Base-by-base conservation (phyloP, 805 yeast genomes). In the Wickerhamiella australiensis region DNA sequence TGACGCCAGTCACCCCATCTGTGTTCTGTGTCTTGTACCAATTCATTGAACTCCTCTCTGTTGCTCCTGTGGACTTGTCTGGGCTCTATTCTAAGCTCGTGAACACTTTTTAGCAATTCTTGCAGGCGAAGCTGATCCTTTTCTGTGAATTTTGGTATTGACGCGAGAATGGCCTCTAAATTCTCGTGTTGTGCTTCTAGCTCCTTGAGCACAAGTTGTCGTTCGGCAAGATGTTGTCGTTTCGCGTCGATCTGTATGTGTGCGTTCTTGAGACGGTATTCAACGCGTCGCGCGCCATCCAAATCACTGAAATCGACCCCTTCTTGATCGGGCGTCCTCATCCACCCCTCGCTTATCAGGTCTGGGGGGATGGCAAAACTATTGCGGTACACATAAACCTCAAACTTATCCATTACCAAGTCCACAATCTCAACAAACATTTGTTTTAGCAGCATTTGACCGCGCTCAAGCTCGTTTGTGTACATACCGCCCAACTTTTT, bases 401-500 rank as follows among this genome's bases (percentile, higher is more conserved):
- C 96, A 57, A 85, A 79, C 61, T 81, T 81, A 63, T 88, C 96
- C 62, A 85, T 87, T 0, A 80, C 73, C 53, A 77, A 75, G 59
- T 84, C 95, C 50, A 88, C 59, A 21, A 84, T 63, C 0, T 87
- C 77, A 58, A 87, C 95, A 38, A 87, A 65, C 59, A 81, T 78
- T 0, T 86, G 92, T 0, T 90, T 79, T 0, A 96, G 95, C n/a
- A 74, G 58, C 53, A 75, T 77, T 1, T 86, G 78, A 53, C 83
- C 94, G 29, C 42, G 49, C 60, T 42, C n/a, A 54, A 41, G 43
- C 53, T 17, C 57, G 50, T 44, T 59, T 40, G 46, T 47, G 36
- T 35, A 54, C 63, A 9, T 41, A 51, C 46, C 46, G 44, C 25
- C 65, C 37, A 71, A 59, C 37, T 69, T 68, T 9, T 54, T 6